These are phyloP conservation scores for Epichloe uncinata DNA, from an alignment of 2,329 filamentous ascomycete genomes.

Conservation along the genomic window DNA sequence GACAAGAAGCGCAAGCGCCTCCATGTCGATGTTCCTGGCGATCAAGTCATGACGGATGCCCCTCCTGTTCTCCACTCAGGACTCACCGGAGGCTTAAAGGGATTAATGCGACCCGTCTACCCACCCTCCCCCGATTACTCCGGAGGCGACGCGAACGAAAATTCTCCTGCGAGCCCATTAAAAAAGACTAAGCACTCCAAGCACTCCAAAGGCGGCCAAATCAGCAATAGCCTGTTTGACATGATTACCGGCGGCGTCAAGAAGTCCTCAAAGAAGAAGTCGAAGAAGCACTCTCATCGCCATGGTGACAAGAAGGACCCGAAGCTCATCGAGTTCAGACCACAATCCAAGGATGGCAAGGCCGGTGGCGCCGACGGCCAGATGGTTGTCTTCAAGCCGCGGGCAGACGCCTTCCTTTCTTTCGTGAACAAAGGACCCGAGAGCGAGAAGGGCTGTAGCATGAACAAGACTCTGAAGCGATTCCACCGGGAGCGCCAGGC, in stretches of 20 bases:
- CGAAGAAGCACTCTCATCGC: constrained; percentile 27
- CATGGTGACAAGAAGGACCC: constrained; percentile 31
- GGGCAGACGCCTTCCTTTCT: constrained; percentile 65
- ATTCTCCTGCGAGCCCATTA: constrained; percentile 52
- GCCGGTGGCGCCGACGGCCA: constrained; percentile 32
- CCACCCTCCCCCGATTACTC: constrained; percentile 61
- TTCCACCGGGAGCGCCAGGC: constrained; percentile 63
- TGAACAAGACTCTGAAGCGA: constrained; percentile 85
- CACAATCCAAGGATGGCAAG: constrained; percentile 34
- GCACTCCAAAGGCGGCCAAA: constrained; percentile 28
- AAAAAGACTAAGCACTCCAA: constrained; percentile 48
- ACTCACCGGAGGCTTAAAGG: constrained; percentile 70
- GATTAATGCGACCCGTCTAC: constrained; percentile 54
- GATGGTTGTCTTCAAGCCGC: constrained; percentile 57
- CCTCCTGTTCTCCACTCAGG: constrained; percentile 74
- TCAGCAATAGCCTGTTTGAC: constrained; percentile 37
- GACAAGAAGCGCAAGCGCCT: constrained; percentile 89
- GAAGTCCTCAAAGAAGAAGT: constrained; percentile 30
- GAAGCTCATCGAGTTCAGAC: constrained; percentile 47
- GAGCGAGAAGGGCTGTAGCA: constrained; percentile 69
- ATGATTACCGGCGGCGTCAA: constrained; percentile 36
- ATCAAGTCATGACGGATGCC: constrained; percentile 63
- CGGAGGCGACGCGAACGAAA: constrained; percentile 47
- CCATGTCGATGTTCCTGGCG: constrained; percentile 51
- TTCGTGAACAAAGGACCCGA: constrained; percentile 79